Percentiles rank a stretch among this genome's conserved stretches.
Evolutionary conservation across 2,329 filamentous ascomycete species (phyloP).

Genomic region (Botryotinia narcissicola): DNA sequence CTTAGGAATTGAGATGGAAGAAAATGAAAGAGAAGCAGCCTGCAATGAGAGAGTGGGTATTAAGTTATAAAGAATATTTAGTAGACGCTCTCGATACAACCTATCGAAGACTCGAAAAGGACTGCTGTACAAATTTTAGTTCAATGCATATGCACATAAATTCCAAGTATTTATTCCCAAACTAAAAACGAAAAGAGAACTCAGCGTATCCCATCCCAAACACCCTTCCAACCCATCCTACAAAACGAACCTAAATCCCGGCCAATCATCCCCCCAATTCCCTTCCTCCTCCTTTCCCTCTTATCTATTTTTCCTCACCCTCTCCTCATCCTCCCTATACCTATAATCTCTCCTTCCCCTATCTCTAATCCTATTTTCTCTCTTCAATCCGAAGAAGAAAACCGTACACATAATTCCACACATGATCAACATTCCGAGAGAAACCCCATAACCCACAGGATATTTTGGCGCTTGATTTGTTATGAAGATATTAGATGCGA

Average conservation of each 20-base stretch:
- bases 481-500: slow-evolving; percentile 16
- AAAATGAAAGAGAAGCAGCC: background rate
- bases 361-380: slow-evolving; percentile 13
- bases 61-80: background rate
- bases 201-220: no score
- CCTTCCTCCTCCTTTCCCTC: background rate
- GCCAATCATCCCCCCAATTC: slow-evolving; percentile 19
- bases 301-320: background rate
- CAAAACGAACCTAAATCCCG: slow-evolving; percentile 10
- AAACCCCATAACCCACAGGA: background rate
- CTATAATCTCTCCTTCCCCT: background rate
- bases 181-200: rapidly evolving
- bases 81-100: background rate
- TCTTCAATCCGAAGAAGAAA: slow-evolving; percentile 14
- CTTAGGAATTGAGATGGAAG: background rate
- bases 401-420: slow-evolving; percentile 4
- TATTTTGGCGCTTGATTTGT: slow-evolving; percentile 5
- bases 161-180: no score
- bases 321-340: background rate
- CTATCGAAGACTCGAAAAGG: rapidly evolving
- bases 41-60: background rate
- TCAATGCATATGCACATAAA: background rate
- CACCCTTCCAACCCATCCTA: background rate
- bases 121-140: background rate
- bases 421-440: background rate